phyloP scores from a whole-genome alignment of 805 yeast species.

The Kazachstania africana region DNA sequence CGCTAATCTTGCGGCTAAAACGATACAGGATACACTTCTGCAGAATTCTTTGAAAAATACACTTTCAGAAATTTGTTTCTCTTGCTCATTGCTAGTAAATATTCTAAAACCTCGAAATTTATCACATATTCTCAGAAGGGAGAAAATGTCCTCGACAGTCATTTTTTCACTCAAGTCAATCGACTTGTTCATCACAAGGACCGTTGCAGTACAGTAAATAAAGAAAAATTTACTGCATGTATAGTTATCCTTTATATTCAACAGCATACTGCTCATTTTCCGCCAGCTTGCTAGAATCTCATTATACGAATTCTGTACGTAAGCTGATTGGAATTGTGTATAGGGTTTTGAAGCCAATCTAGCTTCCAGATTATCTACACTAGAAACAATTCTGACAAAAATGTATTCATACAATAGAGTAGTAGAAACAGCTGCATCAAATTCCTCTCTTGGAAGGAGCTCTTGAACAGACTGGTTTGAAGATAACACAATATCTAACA shows the following conservation, averaged over 20 bases:
- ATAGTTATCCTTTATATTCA: constrained; percentile 2
- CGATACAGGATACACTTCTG: constrained; percentile 9
- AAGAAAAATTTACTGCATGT: constrained; percentile 1
- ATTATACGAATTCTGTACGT: neutral
- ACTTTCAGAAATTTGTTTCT: constrained; percentile 3
- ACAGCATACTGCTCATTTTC: constrained; percentile 3
- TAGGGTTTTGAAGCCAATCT: constrained; percentile 7
- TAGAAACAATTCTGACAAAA: constrained; percentile 6
- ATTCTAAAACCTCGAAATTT: constrained; percentile 4
- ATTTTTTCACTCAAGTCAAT: constrained; percentile 1
- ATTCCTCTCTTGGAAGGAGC: constrained; percentile 5
- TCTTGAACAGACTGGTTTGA: neutral
- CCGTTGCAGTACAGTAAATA: constrained; percentile 3
- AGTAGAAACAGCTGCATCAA: constrained; percentile 6
- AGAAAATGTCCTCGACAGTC: constrained; percentile 3
- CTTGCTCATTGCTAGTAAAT: constrained; percentile 4
- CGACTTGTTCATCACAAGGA: constrained; percentile 3
- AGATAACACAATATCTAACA: constrained; percentile 11
- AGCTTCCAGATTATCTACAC: constrained; percentile 13
- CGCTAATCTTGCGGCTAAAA: constrained; percentile 10
- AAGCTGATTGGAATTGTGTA: neutral
- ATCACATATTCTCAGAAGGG: constrained; percentile 1
- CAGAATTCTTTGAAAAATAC: constrained; percentile 8
- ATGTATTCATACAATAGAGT: constrained; percentile 10
- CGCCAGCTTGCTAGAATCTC: constrained; percentile 5